A percentile compares a stretch with the other conserved stretches of the same genome.
Conservation (phyloP, 768 basidiomycete species). For the Pisolithus orientalis region DNA sequence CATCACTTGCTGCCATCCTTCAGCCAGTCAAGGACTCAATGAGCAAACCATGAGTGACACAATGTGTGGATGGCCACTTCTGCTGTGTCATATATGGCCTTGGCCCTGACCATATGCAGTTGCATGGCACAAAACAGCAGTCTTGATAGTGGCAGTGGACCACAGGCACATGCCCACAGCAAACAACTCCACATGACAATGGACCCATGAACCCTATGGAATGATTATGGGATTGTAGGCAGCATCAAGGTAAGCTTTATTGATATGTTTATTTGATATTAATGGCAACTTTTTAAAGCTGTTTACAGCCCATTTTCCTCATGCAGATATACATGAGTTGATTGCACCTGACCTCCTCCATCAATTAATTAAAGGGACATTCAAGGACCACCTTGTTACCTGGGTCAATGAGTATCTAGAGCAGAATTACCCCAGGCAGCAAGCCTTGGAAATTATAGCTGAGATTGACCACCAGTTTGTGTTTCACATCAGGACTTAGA, state of each 20-base stretch:
- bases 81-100: conserved; percentile 25
- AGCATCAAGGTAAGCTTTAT: conserved; percentile 26
- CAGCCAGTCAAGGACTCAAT: background rate
- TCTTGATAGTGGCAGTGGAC: too few species aligned
- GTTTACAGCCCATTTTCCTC: background rate
- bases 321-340: conserved; percentile 3
- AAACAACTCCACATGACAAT: too few species aligned
- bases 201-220: too few species aligned
- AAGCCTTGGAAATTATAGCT: background rate
- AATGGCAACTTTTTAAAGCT: background rate
- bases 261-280: background rate
- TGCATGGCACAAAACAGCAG: too few species aligned
- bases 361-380: conserved; percentile 36
- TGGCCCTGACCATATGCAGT: conserved; percentile 9
- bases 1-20: background rate
- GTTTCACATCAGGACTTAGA: too few species aligned
- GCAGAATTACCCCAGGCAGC: background rate
- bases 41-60: conserved; percentile 2
- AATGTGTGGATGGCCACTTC: conserved; percentile 27
- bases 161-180: too few species aligned
- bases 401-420: conserved; percentile 20
- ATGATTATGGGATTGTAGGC: too few species aligned
- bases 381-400: conserved; percentile 35
- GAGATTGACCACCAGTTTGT: background rate
- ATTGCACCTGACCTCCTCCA: conserved; percentile 14